Evolutionary conservation across 805 yeast genomes (phyloP).

Genomic region (Candida golubevii): DNA sequence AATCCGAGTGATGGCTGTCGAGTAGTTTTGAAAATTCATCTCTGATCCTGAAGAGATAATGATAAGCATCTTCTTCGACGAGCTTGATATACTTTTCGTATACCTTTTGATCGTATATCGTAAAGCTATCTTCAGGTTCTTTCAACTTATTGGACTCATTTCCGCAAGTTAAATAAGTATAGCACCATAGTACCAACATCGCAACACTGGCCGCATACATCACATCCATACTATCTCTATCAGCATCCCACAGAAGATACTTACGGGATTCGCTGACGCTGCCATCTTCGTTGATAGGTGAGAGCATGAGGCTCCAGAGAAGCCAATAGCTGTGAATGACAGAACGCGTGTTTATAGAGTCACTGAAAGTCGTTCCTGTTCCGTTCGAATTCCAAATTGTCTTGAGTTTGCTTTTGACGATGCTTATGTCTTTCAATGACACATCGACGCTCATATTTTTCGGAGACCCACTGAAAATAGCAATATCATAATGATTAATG

Average conservation of each 20-base stretch:
- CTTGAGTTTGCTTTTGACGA: constrained; percentile 31
- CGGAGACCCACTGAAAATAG: constrained; percentile 78
- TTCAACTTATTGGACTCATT: constrained; percentile 24
- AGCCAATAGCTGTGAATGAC: constrained; percentile 37
- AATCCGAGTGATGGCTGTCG: constrained; percentile 1
- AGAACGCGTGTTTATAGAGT: constrained; percentile 30
- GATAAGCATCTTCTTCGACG: constrained; percentile 36
- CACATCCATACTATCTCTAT: constrained; percentile 33
- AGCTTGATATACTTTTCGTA: constrained; percentile 22
- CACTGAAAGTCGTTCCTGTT: constrained; percentile 17
- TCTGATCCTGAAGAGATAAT: constrained; percentile 31
- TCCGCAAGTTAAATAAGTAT: constrained; percentile 31
- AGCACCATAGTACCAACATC: constrained; percentile 39
- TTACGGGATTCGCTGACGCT: constrained; percentile 8
- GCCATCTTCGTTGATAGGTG: constrained; percentile 21
- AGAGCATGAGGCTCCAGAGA: constrained; percentile 37
- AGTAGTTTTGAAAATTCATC: constrained; percentile 24
- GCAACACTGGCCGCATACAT: constrained; percentile 37
- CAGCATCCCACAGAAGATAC: constrained; percentile 28
- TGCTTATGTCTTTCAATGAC: constrained; percentile 30
- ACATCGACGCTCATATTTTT: constrained; percentile 48
- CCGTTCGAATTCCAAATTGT: constrained; percentile 26
- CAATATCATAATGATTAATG: constrained; percentile 72
- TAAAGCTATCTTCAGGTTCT: constrained; percentile 11
- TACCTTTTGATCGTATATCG: constrained; percentile 13